A percentile compares a stretch with the other conserved stretches of the same genome.
These are phyloP conservation scores for Pyrus pyrifolia DNA, from an alignment of 306 rosid species.

Conservation along the genomic window DNA sequence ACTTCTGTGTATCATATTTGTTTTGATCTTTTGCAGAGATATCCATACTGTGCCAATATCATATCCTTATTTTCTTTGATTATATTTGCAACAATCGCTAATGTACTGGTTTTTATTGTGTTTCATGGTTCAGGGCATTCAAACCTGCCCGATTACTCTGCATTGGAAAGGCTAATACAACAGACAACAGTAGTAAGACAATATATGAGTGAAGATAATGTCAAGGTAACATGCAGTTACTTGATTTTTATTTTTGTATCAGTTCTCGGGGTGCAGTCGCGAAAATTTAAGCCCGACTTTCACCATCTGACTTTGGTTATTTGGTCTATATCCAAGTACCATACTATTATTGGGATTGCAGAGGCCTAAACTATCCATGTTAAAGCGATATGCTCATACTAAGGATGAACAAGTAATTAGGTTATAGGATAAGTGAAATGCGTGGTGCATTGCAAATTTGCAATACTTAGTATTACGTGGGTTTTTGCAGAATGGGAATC, in stretches of 20 bases:
- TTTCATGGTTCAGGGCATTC: slow-evolving; percentile 50
- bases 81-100: background rate
- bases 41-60: background rate
- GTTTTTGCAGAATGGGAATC: slow-evolving; percentile 54
- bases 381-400: background rate
- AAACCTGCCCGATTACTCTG: slow-evolving; percentile 62
- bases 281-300: background rate
- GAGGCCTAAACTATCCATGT: background rate
- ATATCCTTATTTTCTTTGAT: background rate
- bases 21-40: background rate
- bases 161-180: slow-evolving; percentile 84
- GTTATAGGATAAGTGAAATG: background rate
- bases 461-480: slow-evolving; percentile 1
- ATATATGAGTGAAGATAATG: slow-evolving; percentile 54
- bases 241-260: background rate
- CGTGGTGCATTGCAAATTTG: background rate
- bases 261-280: background rate
- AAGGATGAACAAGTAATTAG: background rate
- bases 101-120: slow-evolving; percentile 9
- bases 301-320: background rate
- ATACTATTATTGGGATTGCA: background rate
- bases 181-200: slow-evolving; percentile 77
- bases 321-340: too few relatives aligned
- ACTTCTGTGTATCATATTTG: background rate
- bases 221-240: slow-evolving; percentile 45